Base-by-base conservation (phyloP, 140 eudicot genomes). In the Senecio squalidus region DNA sequence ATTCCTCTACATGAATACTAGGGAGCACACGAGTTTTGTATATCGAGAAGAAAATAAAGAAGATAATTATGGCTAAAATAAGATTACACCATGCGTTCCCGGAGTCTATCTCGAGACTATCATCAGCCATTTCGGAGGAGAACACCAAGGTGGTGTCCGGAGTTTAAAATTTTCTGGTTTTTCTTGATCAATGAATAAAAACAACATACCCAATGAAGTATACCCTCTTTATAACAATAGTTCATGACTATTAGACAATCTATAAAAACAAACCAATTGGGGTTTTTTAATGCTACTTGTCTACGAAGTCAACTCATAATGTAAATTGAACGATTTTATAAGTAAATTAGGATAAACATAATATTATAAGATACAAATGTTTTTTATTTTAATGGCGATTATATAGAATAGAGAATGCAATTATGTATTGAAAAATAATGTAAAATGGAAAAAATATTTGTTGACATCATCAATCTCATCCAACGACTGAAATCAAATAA, bases 21-120 rank as follows among this genome's bases (percentile, higher is more conserved):
- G 71, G 71, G 44, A 65, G 71, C 28, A 34, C 71, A 13, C 71
- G 53, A 21, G 71, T 65, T 65, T 51, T 52, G 18, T 65, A 65
- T 24, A 65, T 65, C 21, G 71, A 52, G 26, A 65, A 65, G 44
- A 65, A 65, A 55, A 65, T 65, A 43, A 65, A 65, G 71, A 65
- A 65, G 24, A 52, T 39, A 30, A 65, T 52, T 2, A 65, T 7
- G 13, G 60, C 2, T 36, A 39, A 16, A 39, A 65, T 65, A 6
- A 65, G 71, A 62, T 51, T 64, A 25, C 62, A 65, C 39, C 71
- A 65, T 18, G 62, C 7, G 59, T 34, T 64, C 9, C 38, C 59
- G 24, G 38, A 8, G 8, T 64, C 70, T n/a, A 64, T 4, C 25
- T 38, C 34, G 39, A 23, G 1, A 47, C 68, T 48, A 50, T 64